A percentile compares a stretch with the other conserved stretches of the same genome.
These are phyloP conservation scores for Dothideomycetes sp. DNA, from an alignment of 2,329 filamentous ascomycete species.

Conservation along the genomic window DNA sequence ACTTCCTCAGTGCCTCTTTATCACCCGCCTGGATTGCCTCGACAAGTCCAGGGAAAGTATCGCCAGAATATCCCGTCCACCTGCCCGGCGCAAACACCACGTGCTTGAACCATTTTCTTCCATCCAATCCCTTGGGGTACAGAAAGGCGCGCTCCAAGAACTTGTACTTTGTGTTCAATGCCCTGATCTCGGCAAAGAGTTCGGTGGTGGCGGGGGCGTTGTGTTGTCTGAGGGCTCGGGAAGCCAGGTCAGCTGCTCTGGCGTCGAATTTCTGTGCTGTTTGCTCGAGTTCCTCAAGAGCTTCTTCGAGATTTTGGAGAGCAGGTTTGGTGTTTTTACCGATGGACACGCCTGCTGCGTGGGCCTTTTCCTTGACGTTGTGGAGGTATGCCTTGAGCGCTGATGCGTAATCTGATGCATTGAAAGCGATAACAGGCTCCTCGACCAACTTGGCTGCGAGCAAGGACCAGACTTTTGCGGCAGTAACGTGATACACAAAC, in stretches of 20 bases:
- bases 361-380: conserved; percentile 26
- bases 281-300: conserved; percentile 41
- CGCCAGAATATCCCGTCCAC: conserved; percentile 84
- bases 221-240: conserved; percentile 48
- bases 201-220: conserved; percentile 1
- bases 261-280: conserved; percentile 44
- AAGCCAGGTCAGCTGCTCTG: conserved; percentile 36
- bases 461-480: conserved; percentile 38
- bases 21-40: conserved; percentile 47
- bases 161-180: conserved; percentile 75
- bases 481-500: conserved; percentile 49
- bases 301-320: conserved; percentile 39
- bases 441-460: conserved; percentile 39
- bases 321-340: conserved; percentile 24
- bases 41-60: conserved; percentile 55
- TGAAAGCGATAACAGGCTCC: conserved; percentile 38
- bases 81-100: conserved; percentile 84
- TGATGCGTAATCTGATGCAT: conserved; percentile 38
- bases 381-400: conserved; percentile 35
- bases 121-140: conserved; percentile 66
- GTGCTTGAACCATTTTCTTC: conserved; percentile 84
- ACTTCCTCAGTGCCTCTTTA: conserved; percentile 33
- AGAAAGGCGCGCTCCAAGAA: conserved; percentile 72
- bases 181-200: conserved; percentile 39
- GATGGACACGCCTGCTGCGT: conserved; percentile 12